A percentile compares a stretch with the other conserved stretches of the same genome.
These are phyloP conservation scores for Lactifluus volemus DNA, from an alignment of 768 basidiomycete genomes.

Conservation along the genomic window DNA sequence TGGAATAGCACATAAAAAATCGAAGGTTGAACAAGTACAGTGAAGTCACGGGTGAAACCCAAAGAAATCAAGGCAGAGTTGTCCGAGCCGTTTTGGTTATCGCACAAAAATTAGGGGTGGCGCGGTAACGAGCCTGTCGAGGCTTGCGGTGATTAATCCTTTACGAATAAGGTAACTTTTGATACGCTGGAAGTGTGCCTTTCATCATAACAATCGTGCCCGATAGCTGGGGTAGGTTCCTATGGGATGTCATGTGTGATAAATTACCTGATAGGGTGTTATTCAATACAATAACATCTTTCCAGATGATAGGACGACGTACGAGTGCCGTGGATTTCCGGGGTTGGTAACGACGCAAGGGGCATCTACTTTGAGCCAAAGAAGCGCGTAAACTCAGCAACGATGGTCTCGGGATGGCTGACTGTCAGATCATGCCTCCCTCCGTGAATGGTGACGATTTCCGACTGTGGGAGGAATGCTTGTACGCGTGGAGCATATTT, in stretches of 20 bases:
- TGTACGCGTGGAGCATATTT: conserved; percentile 44
- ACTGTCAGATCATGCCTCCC: conserved; percentile 40
- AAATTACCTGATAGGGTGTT: conserved; percentile 6
- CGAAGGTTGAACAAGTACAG: conserved; percentile 7
- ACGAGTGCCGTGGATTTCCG: conserved; percentile 6
- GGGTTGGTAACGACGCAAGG: not conserved
- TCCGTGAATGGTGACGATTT: conserved; percentile 40
- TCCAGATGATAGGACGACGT: not conserved
- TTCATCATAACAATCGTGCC: not conserved
- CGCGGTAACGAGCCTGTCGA: not conserved
- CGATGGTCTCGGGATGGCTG: conserved; percentile 19
- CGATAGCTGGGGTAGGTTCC: conserved; percentile 1
- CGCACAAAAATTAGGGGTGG: not conserved
- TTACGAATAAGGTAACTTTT: conserved; percentile 2
- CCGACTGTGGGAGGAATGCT: conserved; percentile 36
- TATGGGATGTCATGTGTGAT: not conserved
- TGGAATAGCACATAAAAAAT: not conserved
- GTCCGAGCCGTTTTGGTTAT: not conserved
- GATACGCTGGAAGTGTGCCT: not conserved
- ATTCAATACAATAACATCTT: not conserved
- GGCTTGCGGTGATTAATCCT: not conserved
- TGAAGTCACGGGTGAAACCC: not conserved
- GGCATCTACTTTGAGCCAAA: conserved; percentile 6
- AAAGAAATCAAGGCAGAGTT: not conserved
- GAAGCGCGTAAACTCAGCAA: conserved; percentile 13